Evolutionary conservation across 805 yeast genomes (phyloP), one percentile per base, ranked within the genome.

Genomic region (Nakazawaea anatomiae): DNA sequence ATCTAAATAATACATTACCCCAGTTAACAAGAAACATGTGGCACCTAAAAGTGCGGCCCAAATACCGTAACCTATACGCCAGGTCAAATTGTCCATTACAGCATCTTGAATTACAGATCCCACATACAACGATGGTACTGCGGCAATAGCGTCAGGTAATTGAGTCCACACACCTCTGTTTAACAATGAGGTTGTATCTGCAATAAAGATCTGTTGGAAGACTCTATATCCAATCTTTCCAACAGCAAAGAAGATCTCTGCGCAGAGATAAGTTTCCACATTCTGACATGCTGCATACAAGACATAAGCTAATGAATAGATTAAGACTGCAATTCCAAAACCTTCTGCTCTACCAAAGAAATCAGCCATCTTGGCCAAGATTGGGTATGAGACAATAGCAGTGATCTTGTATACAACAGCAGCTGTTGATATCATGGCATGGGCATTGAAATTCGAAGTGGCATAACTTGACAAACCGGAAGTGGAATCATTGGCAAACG

Each of bases 351-450:
- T 66, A 4, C 75, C 74, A 39, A 70, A 60, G 34, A 69, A 63
- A 53, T 73, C 75, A 2, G 75, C 63, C 30, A 72, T 44, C 56
- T 71, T 73, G 34, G 75, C 75, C 57, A 73, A 55, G 25, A 71
- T 57, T 4, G 76, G 71, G 47, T 68, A 64, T 3, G 67, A 60
- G 9, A 70, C 69, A 25, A 75, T 68, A 42, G 65, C 62, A 41
- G 72, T 62, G 48, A 73, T 66, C n/a, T 68, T 61, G 27, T 66
- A 68, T 4, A 73, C 73, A 35, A 73, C 71, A 28, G 64, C 61
- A 8, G 71, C 59, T 9, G 73, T 70, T 1, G 76, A 61, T 14
- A 73, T 52, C 60, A 73, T 60, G 1, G 77, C 68, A 52, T 71
- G 75, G 32, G 64, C 64, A 42, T 63, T 59, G 55, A 73, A 71